phyloP scores from a whole-genome alignment of 2,329 filamentous ascomycete species.

The Exophiala viscosa region DNA sequence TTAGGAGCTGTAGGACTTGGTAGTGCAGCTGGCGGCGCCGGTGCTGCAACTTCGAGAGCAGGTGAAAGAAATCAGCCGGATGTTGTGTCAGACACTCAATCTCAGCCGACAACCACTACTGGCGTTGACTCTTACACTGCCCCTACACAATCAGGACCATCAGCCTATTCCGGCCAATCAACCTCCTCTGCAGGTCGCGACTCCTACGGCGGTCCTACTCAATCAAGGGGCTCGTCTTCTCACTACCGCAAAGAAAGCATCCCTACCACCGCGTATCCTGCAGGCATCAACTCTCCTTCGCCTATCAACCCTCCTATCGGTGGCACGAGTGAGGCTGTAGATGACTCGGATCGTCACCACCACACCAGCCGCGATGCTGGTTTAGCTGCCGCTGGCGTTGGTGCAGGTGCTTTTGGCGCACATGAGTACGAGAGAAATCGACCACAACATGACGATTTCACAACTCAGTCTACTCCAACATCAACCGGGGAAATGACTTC shows the following conservation, averaged over 20 bases:
- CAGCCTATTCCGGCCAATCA: too few relatives aligned
- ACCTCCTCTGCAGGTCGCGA: too few relatives aligned
- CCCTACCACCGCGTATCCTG: conserved; percentile 28
- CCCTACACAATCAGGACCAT: conserved; percentile 16
- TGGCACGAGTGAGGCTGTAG: conserved; percentile 11
- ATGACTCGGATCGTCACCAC: conserved; percentile 1
- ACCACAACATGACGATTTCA: neutral
- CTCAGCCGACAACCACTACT: conserved; percentile 20
- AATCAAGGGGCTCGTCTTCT: neutral
- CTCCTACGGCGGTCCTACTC: neutral
- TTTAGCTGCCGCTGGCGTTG: conserved; percentile 15
- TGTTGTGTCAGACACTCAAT: conserved; percentile 5
- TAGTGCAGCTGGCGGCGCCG: conserved; percentile 14
- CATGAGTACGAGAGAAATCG: conserved; percentile 9
- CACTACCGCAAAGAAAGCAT: conserved; percentile 26
- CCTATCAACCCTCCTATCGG: conserved; percentile 25
- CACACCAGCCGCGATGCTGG: conserved; percentile 15
- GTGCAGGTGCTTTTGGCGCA: conserved; percentile 14
- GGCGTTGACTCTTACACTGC: conserved; percentile 21
- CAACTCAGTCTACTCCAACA: neutral
- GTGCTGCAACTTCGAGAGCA: conserved; percentile 5
- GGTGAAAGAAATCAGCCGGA: conserved; percentile 3
- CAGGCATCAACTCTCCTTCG: conserved; percentile 19
- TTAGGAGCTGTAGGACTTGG: conserved; percentile 27
- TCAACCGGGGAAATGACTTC: neutral